Base-by-base conservation (phyloP, 192 early-diverging fungal species). In the Lunasporangiospora selenospora region DNA sequence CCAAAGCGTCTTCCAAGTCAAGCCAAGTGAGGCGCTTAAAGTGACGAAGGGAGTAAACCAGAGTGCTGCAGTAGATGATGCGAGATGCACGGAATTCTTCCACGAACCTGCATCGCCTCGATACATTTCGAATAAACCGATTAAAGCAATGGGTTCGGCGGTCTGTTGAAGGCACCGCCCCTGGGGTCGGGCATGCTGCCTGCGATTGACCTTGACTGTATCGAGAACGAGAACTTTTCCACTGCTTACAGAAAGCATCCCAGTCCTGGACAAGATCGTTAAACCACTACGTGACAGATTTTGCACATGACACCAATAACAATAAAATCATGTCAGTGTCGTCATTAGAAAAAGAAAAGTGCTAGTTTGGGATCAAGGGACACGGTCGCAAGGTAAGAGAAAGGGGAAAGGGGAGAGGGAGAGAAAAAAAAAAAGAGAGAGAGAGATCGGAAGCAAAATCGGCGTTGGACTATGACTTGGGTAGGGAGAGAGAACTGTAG, bases 81-180 rank as follows among this genome's bases (percentile, higher is more conserved):
- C 42, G 24, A 2, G 60, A 51, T 2, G 69, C 62, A 19, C 41
- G 48, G 21, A 63, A 63, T 9, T 58, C 69, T 5, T 73, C 69
- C n/a, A 63, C 54, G 10, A 36, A 56, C 3, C 2, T 37, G 33
- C 60, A 73, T 30, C 69, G 53, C 19, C 41, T 53, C 6, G 69
- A 40, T 0, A 73, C 46, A 9, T 63, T 73, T 13, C 69, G 61
- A 15, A 73, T 39, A 1, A 73, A 27, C 0, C 61, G 69, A 10
- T 73, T 73, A 39, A 73, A 73, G 55, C 69, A 53, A 29, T 63
- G 61, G 21, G 62, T 61, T 23, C 63, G 60, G 9, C 54, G 60
- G 24, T 36, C 41, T 19, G 46, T 27, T 2, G 69, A 63, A 13
- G 60, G 69, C 7, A 52, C 42, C 3, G 23, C 32, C 3, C 51